Evolutionary conservation across 257 asterid genomes (phyloP), one percentile per base, ranked within the genome.

Genomic region (Lithospermum erythrorhizon): DNA sequence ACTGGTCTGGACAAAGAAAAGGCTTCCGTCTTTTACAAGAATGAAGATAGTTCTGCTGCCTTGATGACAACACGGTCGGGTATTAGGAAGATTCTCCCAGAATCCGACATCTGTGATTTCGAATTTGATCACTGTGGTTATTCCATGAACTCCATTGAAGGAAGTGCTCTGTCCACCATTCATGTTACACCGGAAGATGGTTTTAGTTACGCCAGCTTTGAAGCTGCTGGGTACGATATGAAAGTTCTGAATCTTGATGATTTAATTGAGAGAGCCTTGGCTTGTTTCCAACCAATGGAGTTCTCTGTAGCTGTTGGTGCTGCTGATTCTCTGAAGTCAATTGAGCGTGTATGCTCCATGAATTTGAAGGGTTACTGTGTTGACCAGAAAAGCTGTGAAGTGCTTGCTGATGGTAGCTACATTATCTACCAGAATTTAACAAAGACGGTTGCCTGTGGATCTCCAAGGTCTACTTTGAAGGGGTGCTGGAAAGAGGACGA

Each of bases 111-210:
- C 21, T 87, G 89, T 18, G 96, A 85, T 65, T 87, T 85, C 59
- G 96, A 81, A 76, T 87, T 87, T 61, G 96, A 85, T 23, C 96
- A 94, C 0, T 87, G 96, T 63, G 96, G 96, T 15, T 87, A 87
- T 61, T 87, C 96, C 32, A 87, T 87, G 96, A 87, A 87, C 63
- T 83, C 96, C 23, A 79, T 87, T 24, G 96, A 87, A 68, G 93
- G 69, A n/a, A 62, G 64, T 57, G 95, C 96, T 0, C 25, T 85
- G 4, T 87, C 96, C 15, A 85, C 96, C 35, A 87, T 87, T 53
- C 96, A 87, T 57, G 80, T 87, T 30, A 87, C 96, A 1, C 96
- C 96, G 0, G 96, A 87, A 61, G 96, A 87, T 47, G 96, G 96
- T 32, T 87, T 87, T 61, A 87, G 95, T 27, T 87, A 87, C 6